Evolutionary conservation across 2,329 filamentous ascomycete species (phyloP).

Genomic region (Emmonsiellopsis sp.): DNA sequence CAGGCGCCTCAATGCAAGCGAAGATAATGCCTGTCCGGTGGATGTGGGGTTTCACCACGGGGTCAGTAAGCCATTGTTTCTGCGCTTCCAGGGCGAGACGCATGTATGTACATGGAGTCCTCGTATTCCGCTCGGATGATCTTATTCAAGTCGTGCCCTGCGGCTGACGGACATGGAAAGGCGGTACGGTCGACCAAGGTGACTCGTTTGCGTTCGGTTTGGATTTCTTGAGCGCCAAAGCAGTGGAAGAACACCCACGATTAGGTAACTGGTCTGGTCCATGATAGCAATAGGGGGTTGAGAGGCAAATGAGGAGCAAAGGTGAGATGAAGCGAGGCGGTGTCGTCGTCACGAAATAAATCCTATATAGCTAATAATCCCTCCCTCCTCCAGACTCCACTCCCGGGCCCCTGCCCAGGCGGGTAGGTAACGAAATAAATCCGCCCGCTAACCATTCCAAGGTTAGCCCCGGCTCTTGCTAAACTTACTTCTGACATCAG

Average conservation of each 20-base stretch:
- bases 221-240: conserved; percentile 5
- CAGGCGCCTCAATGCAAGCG: conserved; percentile 31
- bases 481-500: too few species aligned
- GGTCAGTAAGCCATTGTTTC: conserved; percentile 9
- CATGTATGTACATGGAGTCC: conserved; percentile 3
- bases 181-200: conserved; percentile 5
- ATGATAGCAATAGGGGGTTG: neutral
- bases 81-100: conserved; percentile 5
- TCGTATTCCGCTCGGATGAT: conserved; percentile 8
- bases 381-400: too few species aligned
- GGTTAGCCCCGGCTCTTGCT: too few species aligned
- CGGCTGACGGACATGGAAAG: conserved; percentile 3
- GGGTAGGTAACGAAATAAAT: too few species aligned
- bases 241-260: conserved; percentile 32
- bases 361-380: too few species aligned
- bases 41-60: conserved; percentile 31
- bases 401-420: too few species aligned
- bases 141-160: conserved; percentile 7
- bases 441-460: too few species aligned
- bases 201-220: conserved; percentile 1
- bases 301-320: neutral
- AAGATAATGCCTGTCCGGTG: conserved; percentile 41
- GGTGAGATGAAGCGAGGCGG: neutral
- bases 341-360: neutral
- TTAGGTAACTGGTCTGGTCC: conserved; percentile 18